A percentile compares a stretch with the other conserved stretches of the same genome.
These are phyloP conservation scores for Aspergillus sclerotioniger DNA, from an alignment of 495 filamentous ascomycete genomes.

Conservation along the genomic window DNA sequence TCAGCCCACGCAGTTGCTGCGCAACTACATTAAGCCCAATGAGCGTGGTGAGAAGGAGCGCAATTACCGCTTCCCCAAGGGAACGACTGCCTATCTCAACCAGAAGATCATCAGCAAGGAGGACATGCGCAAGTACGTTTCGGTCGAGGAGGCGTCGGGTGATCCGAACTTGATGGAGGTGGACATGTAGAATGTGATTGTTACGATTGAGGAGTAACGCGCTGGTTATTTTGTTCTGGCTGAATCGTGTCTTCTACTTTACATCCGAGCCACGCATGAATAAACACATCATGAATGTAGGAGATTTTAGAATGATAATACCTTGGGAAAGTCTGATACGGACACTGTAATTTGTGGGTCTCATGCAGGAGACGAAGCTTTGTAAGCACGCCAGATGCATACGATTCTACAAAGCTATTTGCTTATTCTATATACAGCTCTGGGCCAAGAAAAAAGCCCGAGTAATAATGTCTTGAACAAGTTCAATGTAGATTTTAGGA, in stretches of 20 bases:
- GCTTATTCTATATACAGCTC: too few species aligned
- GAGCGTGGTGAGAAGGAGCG: slow-evolving; percentile 85
- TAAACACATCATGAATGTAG: not conserved
- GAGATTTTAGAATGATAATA: not conserved
- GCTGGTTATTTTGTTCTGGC: not conserved
- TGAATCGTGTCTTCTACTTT: slow-evolving; percentile 9
- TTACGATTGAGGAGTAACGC: not conserved
- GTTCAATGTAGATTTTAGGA: too few species aligned
- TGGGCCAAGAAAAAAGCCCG: too few species aligned
- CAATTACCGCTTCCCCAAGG: slow-evolving; percentile 84
- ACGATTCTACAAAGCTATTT: too few species aligned
- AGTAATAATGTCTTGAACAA: too few species aligned
- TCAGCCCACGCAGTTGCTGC: slow-evolving; percentile 80
- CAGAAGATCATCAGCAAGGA: slow-evolving; percentile 90
- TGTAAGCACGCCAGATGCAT: too few species aligned
- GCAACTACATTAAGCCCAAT: slow-evolving; percentile 91
- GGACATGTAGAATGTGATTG: slow-evolving; percentile 55
- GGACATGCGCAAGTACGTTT: slow-evolving; percentile 93
- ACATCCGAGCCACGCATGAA: not conserved
- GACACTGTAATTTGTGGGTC: not conserved
- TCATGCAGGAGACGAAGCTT: too few species aligned
- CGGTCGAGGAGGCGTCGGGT: slow-evolving; percentile 74
- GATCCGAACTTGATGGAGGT: slow-evolving; percentile 82
- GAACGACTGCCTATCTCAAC: slow-evolving; percentile 90
- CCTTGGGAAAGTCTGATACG: not conserved